Percentiles rank a stretch among this genome's conserved stretches.
These are phyloP conservation scores for Moesziomyces globuligerus DNA, from an alignment of 1,284 basidiomycete genomes.

Conservation along the genomic window DNA sequence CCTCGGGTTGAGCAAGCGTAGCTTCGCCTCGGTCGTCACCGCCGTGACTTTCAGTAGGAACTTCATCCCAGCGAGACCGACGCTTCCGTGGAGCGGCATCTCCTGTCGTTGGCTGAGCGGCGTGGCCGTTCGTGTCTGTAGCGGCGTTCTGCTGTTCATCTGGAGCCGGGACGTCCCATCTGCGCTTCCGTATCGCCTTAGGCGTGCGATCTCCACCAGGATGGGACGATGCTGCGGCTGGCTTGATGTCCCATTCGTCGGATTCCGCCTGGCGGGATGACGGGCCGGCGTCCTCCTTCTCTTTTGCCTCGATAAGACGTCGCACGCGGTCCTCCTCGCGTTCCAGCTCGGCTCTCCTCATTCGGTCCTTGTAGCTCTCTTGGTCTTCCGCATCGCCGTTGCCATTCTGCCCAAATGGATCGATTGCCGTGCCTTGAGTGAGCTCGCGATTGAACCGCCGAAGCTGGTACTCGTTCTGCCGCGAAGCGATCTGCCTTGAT, in stretches of 20 bases:
- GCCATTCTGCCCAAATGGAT: conserved; percentile 70
- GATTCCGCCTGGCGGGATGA: background rate
- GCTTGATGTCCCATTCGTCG: conserved; percentile 67
- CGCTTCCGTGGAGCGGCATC: conserved; percentile 79
- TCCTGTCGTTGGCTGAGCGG: conserved; percentile 7
- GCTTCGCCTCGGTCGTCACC: conserved; percentile 73
- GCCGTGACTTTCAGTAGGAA: conserved; percentile 68
- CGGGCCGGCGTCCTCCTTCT: conserved; percentile 77
- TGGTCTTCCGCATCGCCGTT: conserved; percentile 74
- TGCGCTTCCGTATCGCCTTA: conserved; percentile 80
- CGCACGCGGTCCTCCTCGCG: conserved; percentile 89
- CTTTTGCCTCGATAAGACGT: conserved; percentile 83
- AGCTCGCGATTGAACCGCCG: conserved; percentile 76
- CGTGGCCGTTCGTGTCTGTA: conserved; percentile 41
- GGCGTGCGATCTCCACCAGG: conserved; percentile 69
- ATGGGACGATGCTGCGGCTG: conserved; percentile 4
- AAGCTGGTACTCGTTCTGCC: conserved; percentile 95
- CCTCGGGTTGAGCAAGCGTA: conserved; percentile 71
- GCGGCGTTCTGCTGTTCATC: conserved; percentile 70
- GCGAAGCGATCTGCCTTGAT: conserved; percentile 89
- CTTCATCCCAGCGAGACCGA: conserved; percentile 91
- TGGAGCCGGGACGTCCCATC: conserved; percentile 83
- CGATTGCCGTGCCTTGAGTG: conserved; percentile 45
- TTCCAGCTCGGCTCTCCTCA: conserved; percentile 90
- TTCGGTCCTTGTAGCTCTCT: conserved; percentile 90